Percentiles rank a stretch among this genome's conserved stretches.
phyloP scores from a whole-genome alignment of 1,284 basidiomycete genomes.

The Rhodotorula sp. region DNA sequence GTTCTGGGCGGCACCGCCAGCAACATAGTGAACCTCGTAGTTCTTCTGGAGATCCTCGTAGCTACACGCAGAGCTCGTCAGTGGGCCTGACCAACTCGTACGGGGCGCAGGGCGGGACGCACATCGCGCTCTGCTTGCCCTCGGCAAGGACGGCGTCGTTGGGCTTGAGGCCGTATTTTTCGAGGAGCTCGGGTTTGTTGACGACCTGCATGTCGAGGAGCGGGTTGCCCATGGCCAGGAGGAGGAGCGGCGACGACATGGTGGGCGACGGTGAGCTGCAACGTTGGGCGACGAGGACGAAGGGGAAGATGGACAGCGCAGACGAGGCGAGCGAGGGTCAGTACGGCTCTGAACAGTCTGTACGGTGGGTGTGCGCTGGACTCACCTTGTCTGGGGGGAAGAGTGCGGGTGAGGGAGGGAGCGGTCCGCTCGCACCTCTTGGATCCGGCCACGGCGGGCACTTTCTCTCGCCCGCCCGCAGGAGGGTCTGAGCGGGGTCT shows the following conservation, averaged over 20 bases:
- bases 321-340: too few relatives aligned
- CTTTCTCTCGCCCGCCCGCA: too few relatives aligned
- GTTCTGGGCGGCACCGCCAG: conserved; percentile 96
- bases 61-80: conserved; percentile 53
- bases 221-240: conserved; percentile 49
- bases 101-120: conserved; percentile 44
- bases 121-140: conserved; percentile 83
- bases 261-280: background rate
- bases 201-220: conserved; percentile 51
- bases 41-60: conserved; percentile 85
- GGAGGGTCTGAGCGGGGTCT: too few relatives aligned
- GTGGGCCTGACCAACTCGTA: too few relatives aligned
- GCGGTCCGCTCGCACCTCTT: too few relatives aligned
- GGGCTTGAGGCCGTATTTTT: conserved; percentile 88
- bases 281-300: background rate
- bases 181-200: conserved; percentile 67
- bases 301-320: background rate
- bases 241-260: conserved; percentile 25
- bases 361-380: too few relatives aligned
- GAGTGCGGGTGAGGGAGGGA: too few relatives aligned
- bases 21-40: conserved; percentile 82
- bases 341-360: too few relatives aligned
- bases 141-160: conserved; percentile 97
- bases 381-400: too few relatives aligned
- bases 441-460: too few relatives aligned